Base-by-base conservation (phyloP, 306 rosid species). In the Trichosanthes cucumerina region DNA sequence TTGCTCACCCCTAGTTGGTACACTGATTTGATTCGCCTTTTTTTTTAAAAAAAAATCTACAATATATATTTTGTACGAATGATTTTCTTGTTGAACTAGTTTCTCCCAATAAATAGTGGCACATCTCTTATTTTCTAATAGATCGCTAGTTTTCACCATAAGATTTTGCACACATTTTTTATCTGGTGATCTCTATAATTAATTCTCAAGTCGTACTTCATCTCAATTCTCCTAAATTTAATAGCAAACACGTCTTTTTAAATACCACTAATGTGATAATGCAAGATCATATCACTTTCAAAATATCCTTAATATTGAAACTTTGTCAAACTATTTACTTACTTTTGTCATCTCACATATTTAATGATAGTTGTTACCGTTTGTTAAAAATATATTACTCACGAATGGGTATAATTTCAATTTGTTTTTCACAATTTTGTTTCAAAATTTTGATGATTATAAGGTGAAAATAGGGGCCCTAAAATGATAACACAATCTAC, bases 401-500 rank as follows among this genome's bases (percentile, higher is more conserved):
- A n/a, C n/a, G n/a, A n/a, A n/a, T n/a, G n/a, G n/a, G n/a, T n/a
- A n/a, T n/a, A n/a, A n/a, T n/a, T n/a, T n/a, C n/a, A n/a, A 28
- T 39, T 43, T 43, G 47, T 43, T 2, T 10, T 43, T 1, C 2
- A 43, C 10, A 28, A 28, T 5, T 31, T 33, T 16, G 23, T 34
- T 36, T 65, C 26, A 33, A 65, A 34, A 18, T 2, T 2, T 3
- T 3, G 9, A 65, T 65, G 72, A 36, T 65, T 7, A 34, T 15
- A 3, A 6, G 13, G 28, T 33, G 50, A 39, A 66, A 66, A 38
- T 38, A 66, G 31, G 5, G 74, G 50, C 19, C 47, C 50, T 6
- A 64, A 64, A 60, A 31, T 65, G 9, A 69, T 69, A 69, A 23
- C 53, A 69, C 34, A 69, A 69, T 69, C 75, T 69, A 69, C n/a